Evolutionary conservation across 1,284 basidiomycete genomes (phyloP).

Genomic region (Cryptococcus hybrid): DNA sequence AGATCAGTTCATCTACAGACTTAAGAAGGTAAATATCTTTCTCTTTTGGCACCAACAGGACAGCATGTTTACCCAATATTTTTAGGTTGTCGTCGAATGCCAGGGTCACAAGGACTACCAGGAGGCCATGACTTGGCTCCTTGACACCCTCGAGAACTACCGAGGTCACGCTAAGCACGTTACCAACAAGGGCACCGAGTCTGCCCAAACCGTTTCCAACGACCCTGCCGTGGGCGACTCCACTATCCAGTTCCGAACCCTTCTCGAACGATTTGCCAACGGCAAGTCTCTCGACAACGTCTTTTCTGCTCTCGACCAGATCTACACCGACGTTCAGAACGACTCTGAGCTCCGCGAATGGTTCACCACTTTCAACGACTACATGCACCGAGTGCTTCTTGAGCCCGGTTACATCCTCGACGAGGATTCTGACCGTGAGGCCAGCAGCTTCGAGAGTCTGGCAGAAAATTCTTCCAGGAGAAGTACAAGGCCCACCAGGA

Average conservation of each 20-base stretch:
- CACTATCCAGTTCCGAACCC: slow-evolving; percentile 65
- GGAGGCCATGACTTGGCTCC: slow-evolving; percentile 72
- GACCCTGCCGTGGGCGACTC: slow-evolving; percentile 62
- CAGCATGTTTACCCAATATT: background rate
- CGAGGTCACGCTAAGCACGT: slow-evolving; percentile 61
- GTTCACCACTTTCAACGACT: slow-evolving; percentile 68
- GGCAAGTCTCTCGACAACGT: slow-evolving; percentile 63
- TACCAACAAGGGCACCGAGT: slow-evolving; percentile 45
- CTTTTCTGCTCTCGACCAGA: slow-evolving; percentile 66
- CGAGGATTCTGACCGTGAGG: slow-evolving; percentile 66
- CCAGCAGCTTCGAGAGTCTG: slow-evolving; percentile 63
- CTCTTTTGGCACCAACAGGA: background rate
- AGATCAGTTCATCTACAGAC: slow-evolving; percentile 54
- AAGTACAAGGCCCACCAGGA: slow-evolving; percentile 87
- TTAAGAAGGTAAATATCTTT: slow-evolving; percentile 57
- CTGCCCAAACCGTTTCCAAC: slow-evolving; percentile 52
- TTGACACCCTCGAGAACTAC: slow-evolving; percentile 72
- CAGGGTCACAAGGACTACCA: slow-evolving; percentile 92
- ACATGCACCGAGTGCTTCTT: slow-evolving; percentile 69
- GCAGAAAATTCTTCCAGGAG: slow-evolving; percentile 74
- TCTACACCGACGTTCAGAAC: slow-evolving; percentile 71
- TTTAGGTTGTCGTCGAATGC: slow-evolving; percentile 60
- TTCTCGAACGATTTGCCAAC: slow-evolving; percentile 91
- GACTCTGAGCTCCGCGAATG: slow-evolving; percentile 76
- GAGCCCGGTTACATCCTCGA: slow-evolving; percentile 88